A percentile compares a stretch with the other conserved stretches of the same genome.
Evolutionary conservation across 306 rosid species (phyloP).

Genomic region (Vicia faba): DNA sequence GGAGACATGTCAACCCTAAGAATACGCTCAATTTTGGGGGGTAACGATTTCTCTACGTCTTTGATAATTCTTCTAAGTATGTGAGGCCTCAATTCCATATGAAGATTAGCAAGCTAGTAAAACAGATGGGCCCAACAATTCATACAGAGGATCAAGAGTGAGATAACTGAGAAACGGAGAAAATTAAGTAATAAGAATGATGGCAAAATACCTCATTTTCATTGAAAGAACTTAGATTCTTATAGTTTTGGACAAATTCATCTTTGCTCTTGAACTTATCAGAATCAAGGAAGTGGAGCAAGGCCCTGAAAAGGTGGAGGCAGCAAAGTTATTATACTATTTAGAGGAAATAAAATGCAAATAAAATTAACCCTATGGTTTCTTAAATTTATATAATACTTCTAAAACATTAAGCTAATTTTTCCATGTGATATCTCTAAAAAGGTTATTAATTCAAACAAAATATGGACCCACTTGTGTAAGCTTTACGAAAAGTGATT

Average conservation of each 20-base stretch:
- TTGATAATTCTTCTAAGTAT: slow-evolving; percentile 96
- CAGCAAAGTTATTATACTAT: slow-evolving; percentile 4
- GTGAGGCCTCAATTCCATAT: slow-evolving; percentile 97
- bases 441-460: not conserved
- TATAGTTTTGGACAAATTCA: slow-evolving; percentile 89
- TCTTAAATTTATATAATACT: not conserved
- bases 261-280: slow-evolving; percentile 86
- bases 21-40: slow-evolving; percentile 98
- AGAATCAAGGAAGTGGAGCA: slow-evolving; percentile 90
- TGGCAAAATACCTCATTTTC: slow-evolving; percentile 73
- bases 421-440: not conserved
- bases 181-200: too few species aligned
- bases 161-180: not conserved
- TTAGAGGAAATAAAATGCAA: not conserved
- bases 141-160: too few species aligned
- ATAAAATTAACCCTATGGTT: not conserved
- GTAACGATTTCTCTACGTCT: slow-evolving; percentile 99
- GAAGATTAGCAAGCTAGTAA: slow-evolving; percentile 91
- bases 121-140: slow-evolving; percentile 31
- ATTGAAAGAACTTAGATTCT: slow-evolving; percentile 95
- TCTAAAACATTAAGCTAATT: not conserved
- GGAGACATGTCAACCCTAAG: slow-evolving; percentile 99
- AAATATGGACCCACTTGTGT: not conserved
- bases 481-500: too few species aligned
- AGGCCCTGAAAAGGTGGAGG: slow-evolving; percentile 58